Base-by-base conservation (phyloP, 768 basidiomycete species). In the Amanita phalloides region DNA sequence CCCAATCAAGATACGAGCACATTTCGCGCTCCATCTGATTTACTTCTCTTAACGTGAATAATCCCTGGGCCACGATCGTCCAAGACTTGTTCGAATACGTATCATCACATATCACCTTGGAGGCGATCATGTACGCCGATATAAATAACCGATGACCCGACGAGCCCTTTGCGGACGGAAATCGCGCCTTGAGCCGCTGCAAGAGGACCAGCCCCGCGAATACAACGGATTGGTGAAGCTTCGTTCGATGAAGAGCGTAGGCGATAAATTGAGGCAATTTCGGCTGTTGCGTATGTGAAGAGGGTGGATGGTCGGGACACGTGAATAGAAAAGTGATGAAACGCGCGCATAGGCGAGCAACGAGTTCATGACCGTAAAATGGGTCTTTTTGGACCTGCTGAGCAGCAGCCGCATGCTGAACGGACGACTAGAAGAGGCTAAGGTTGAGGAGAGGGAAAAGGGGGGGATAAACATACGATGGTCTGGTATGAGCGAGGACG, bases 21-120 rank as follows among this genome's bases (percentile, higher is more conserved):
- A 96, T 92, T 68, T 94, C 91, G 21, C 90, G 72, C 71, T 94
- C 92, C 91, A 94, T 93, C 73, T 94, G 91, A 66, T 96, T 96
- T 61, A 96, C 85, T 74, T 94, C 92, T 43, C 86, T 77, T 6
- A 94, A 69, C 3, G 73, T 75, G 60, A 93, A 94, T 79, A 91
- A 84, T 26, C 81, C 83, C 65, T 93, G 89, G 0, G 87, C 90
- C 37, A 94, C 91, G 42, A 93, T 86, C 4, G 81, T 79, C 91
- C 91, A 94, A 0, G 86, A 88, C 63, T 91, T 90, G 76, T 93
- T 93, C 13, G 86, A 90, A 64, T 93, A 94, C 0, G 90, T 93
- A 59, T 93, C 90, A 70, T 94, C 90, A 68, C 90, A 92, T 45
- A 91, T 86, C n/a, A 92, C 86, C 62, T 91, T 91, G 8, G 82